Conservation (phyloP, 805 yeast species). For the Priceomyces carsonii region DNA sequence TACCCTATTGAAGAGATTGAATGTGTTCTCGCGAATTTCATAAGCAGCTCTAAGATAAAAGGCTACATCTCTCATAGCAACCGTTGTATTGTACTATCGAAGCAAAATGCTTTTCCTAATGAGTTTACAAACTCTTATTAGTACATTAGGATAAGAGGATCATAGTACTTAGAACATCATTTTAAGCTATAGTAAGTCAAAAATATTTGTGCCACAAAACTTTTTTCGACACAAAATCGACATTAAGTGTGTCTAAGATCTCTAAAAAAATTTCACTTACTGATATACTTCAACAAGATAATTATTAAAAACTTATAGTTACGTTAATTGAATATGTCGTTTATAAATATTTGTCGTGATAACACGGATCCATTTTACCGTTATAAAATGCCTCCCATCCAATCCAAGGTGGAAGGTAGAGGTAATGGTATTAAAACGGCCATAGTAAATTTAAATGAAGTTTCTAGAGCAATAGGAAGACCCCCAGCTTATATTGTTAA, state of each 20-base stretch:
- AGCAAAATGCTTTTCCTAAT: constrained; percentile 68
- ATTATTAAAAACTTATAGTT: no score
- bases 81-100: constrained; percentile 72
- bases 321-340: constrained; percentile 59
- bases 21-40: constrained; percentile 66
- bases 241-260: no score
- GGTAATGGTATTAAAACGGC: constrained; percentile 99
- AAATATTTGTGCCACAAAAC: no score
- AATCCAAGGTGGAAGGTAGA: constrained; percentile 96
- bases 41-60: constrained; percentile 59
- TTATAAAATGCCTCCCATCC: constrained; percentile 98
- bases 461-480: constrained; percentile 90
- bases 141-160: no score
- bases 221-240: no score
- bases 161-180: no score
- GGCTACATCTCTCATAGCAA: constrained; percentile 83
- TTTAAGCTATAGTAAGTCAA: no score
- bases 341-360: constrained; percentile 93
- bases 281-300: no score
- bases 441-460: constrained; percentile 85
- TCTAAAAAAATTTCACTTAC: no score
- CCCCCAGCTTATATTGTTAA: constrained; percentile 91
- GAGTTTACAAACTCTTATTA: not conserved
- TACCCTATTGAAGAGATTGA: constrained; percentile 57
- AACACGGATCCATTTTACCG: constrained; percentile 98